These are phyloP conservation scores for Rosellinia necatrix DNA, from an alignment of 2,329 filamentous ascomycete species.

Conservation along the genomic window DNA sequence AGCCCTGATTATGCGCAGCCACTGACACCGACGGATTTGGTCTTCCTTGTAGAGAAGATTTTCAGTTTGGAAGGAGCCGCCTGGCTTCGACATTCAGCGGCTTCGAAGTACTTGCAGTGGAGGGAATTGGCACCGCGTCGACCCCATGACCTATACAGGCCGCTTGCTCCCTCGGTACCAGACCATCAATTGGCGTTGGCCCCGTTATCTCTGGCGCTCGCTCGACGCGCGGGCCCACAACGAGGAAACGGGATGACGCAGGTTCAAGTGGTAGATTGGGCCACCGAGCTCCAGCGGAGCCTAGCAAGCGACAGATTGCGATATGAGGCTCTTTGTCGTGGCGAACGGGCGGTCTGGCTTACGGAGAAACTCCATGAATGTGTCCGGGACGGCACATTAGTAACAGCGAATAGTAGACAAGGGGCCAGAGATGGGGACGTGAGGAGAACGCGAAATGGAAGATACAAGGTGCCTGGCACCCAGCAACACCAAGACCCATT, in stretches of 20 bases:
- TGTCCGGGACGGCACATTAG: conserved; percentile 66
- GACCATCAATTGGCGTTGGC: conserved; percentile 15
- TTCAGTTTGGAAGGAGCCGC: conserved; percentile 79
- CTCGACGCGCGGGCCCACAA: conserved; percentile 53
- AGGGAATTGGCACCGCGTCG: conserved; percentile 45
- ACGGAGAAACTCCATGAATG: conserved; percentile 69
- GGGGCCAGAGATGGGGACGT: conserved; percentile 35
- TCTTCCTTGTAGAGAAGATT: conserved; percentile 69
- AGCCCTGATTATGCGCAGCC: conserved; percentile 87
- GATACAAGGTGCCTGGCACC: conserved; percentile 26
- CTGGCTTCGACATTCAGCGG: conserved; percentile 81
- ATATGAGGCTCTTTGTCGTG: conserved; percentile 66
- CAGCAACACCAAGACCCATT: conserved; percentile 71
- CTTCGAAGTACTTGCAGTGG: conserved; percentile 81
- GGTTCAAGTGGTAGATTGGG: conserved; percentile 81
- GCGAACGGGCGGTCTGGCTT: conserved; percentile 71
- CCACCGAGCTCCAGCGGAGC: conserved; percentile 76
- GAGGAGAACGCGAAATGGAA: conserved; percentile 25
- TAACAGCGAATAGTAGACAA: conserved; percentile 52
- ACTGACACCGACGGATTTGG: conserved; percentile 75
- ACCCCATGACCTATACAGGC: conserved; percentile 45
- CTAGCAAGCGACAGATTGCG: conserved; percentile 73
- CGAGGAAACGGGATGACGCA: conserved; percentile 43
- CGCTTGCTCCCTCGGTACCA: conserved; percentile 35
- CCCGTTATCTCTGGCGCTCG: conserved; percentile 56